Percentiles rank a stretch among this genome's conserved stretches.
phyloP scores from a whole-genome alignment of 2,329 filamentous ascomycete species.

The Xylaria sp. region DNA sequence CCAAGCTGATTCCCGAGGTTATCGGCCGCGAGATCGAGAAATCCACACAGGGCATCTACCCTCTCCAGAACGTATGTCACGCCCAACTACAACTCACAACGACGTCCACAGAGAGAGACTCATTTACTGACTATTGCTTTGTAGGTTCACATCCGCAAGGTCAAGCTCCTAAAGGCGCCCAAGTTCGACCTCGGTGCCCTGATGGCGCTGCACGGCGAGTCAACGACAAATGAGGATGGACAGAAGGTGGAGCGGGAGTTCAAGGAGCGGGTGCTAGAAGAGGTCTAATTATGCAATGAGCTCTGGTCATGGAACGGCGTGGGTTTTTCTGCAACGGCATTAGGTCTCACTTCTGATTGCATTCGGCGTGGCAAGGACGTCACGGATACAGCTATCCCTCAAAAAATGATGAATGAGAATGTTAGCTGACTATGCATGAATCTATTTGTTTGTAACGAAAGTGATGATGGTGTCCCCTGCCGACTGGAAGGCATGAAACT shows the following conservation, averaged over 20 bases:
- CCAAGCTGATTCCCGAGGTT: slow-evolving; percentile 99
- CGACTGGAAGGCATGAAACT: background rate
- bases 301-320: slow-evolving; percentile 58
- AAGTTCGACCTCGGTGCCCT: slow-evolving; percentile 99
- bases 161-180: slow-evolving; percentile 98
- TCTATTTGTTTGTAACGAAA: slow-evolving; percentile 31
- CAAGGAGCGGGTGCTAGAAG: slow-evolving; percentile 96
- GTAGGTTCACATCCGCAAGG: slow-evolving; percentile 99
- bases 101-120: background rate
- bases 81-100: slow-evolving; percentile 36
- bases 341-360: slow-evolving; percentile 61
- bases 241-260: slow-evolving; percentile 99
- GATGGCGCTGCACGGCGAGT: slow-evolving; percentile 97
- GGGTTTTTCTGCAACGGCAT: slow-evolving; percentile 59
- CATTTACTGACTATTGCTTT: slow-evolving; percentile 51
- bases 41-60: slow-evolving; percentile 99
- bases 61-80: slow-evolving; percentile 90
- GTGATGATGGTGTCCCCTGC: slow-evolving; percentile 28
- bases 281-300: slow-evolving; percentile 75
- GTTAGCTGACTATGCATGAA: slow-evolving; percentile 51
- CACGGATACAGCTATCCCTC: slow-evolving; percentile 51
- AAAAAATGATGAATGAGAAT: slow-evolving; percentile 51
- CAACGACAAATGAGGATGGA: slow-evolving; percentile 92
- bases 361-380: slow-evolving; percentile 60
- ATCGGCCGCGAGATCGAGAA: slow-evolving; percentile 99